Conservation (phyloP, 2,329 filamentous ascomycete genomes). For the Aspergillus sp. region DNA sequence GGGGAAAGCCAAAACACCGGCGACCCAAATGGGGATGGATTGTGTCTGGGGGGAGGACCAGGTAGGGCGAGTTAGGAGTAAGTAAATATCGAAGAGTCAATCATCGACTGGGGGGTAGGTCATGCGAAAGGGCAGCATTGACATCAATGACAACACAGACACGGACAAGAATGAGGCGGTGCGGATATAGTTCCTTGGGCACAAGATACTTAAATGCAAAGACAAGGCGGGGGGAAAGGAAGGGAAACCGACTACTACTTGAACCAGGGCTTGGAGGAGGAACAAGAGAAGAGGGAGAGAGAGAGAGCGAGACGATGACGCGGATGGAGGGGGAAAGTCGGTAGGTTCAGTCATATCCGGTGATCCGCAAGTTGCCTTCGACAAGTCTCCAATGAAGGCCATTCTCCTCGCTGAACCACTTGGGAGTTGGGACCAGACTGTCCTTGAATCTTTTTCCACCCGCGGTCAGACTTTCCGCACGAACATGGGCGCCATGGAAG, state of each 20-base stretch:
- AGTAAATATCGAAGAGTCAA: background rate
- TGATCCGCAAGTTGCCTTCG: constrained; percentile 9
- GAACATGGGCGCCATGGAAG: background rate
- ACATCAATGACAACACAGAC: constrained; percentile 13
- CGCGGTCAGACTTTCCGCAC: background rate
- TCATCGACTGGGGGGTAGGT: background rate
- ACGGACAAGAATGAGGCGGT: constrained; percentile 23
- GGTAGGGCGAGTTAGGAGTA: background rate
- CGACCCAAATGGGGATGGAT: background rate
- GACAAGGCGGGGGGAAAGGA: background rate
- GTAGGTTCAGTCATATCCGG: constrained; percentile 14
- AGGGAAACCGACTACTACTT: background rate
- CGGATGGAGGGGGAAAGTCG: constrained; percentile 9
- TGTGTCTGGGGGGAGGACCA: background rate
- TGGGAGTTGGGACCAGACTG: no score
- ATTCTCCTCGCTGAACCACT: background rate
- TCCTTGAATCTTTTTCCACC: background rate
- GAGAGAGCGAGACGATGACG: constrained; percentile 13
- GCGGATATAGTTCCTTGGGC: constrained; percentile 18
- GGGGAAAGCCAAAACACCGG: constrained; percentile 5
- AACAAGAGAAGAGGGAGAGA: background rate
- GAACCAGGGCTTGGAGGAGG: background rate
- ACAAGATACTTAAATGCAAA: constrained; percentile 9
- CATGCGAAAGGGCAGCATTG: constrained; percentile 2
- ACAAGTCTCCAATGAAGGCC: background rate